Percentiles rank a stretch among this genome's conserved stretches.
Conservation (phyloP, 768 basidiomycete genomes). For the Boletellus ananiceps region DNA sequence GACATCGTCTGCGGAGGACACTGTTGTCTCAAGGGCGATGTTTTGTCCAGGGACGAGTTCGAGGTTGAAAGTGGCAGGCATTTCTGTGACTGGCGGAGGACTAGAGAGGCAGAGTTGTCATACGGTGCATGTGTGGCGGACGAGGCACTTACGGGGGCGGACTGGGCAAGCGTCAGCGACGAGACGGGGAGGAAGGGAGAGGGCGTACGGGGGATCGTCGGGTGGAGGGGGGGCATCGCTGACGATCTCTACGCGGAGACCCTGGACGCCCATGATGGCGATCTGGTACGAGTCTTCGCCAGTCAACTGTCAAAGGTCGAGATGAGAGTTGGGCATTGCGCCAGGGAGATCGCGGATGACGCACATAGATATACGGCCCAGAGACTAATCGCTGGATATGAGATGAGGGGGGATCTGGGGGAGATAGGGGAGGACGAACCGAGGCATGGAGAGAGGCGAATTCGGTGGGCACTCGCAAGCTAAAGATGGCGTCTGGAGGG, state of each 20-base stretch:
- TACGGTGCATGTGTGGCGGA: conserved; percentile 11
- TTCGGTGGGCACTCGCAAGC: conserved; percentile 80
- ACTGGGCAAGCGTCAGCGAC: conserved; percentile 26
- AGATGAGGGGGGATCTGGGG: conserved; percentile 18
- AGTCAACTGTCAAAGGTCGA: conserved; percentile 50
- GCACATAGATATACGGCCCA: conserved; percentile 79
- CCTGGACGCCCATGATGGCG: conserved; percentile 77
- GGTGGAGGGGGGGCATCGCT: conserved; percentile 82
- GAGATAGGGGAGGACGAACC: conserved; percentile 40
- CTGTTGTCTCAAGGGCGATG: conserved; percentile 74
- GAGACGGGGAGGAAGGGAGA: neutral
- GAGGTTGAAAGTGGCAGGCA: conserved; percentile 81
- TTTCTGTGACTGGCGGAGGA: conserved; percentile 73
- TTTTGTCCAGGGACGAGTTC: conserved; percentile 76
- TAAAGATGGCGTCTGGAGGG: conserved; percentile 72
- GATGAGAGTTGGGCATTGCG: conserved; percentile 8
- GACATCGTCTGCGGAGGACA: conserved; percentile 73
- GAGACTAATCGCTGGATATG: conserved; percentile 63
- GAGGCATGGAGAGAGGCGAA: conserved; percentile 81
- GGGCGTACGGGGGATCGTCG: conserved; percentile 69
- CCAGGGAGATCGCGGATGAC: conserved; percentile 25
- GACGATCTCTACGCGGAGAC: conserved; percentile 81
- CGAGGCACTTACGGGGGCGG: conserved; percentile 45
- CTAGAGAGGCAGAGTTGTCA: conserved; percentile 25
- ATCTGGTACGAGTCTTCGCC: conserved; percentile 88